Evolutionary conservation across 2,329 filamentous ascomycete species (phyloP).

Genomic region (Cladorrhinum sp.): DNA sequence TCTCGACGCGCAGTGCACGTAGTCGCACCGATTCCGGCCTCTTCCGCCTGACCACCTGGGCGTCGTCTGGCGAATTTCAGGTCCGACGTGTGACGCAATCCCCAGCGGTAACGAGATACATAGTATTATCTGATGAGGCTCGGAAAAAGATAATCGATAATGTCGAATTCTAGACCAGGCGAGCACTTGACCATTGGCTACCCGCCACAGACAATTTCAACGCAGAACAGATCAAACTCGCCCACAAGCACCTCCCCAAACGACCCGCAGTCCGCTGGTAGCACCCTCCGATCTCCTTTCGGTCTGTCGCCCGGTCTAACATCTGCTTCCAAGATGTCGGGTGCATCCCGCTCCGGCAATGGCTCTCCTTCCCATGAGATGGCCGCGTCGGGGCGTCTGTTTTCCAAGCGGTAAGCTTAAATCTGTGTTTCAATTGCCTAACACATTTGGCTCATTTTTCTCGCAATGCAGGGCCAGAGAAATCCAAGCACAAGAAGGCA

Average conservation of each 20-base stretch:
- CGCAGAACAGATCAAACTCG: conserved; percentile 70
- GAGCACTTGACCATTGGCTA: conserved; percentile 83
- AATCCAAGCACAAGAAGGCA: conserved; percentile 93
- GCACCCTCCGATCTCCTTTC: conserved; percentile 67
- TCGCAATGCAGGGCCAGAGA: conserved; percentile 70
- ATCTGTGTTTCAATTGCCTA: conserved; percentile 11
- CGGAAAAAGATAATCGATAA: conserved; percentile 74
- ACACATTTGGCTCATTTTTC: conserved; percentile 12
- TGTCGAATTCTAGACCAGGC: conserved; percentile 79
- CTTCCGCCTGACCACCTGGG: not conserved
- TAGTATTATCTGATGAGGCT: conserved; percentile 42
- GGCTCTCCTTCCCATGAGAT: conserved; percentile 96
- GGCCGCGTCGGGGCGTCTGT: conserved; percentile 67
- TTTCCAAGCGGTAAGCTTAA: conserved; percentile 79
- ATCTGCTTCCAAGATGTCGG: conserved; percentile 56
- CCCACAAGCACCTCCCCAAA: conserved; percentile 80
- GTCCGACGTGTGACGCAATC: conserved; percentile 16
- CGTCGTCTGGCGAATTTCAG: conserved; percentile 8
- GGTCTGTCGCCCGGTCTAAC: conserved; percentile 63
- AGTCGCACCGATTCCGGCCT: conserved; percentile 17
- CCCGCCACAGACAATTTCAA: conserved; percentile 63
- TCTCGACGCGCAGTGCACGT: conserved; percentile 21
- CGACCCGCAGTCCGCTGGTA: conserved; percentile 62
- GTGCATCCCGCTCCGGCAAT: conserved; percentile 71
- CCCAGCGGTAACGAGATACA: conserved; percentile 14